A percentile compares a stretch with the other conserved stretches of the same genome.
phyloP scores from a whole-genome alignment of 1,284 basidiomycete species.

The Ceratobasidium sp. region DNA sequence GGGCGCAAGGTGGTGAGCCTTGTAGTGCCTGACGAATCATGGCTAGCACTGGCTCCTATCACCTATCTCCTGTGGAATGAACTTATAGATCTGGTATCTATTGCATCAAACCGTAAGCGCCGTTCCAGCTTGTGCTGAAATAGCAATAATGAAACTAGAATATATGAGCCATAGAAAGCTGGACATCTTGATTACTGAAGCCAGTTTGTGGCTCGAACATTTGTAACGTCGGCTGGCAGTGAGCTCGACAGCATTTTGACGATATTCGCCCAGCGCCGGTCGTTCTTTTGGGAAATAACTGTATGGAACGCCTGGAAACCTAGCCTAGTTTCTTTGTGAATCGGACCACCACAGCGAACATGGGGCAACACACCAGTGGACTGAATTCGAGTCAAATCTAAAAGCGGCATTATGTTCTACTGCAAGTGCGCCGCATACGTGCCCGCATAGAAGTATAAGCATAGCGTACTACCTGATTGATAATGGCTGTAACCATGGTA shows the following conservation, averaged over 20 bases:
- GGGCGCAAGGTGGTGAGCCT: too few relatives aligned
- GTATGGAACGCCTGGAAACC: constrained; percentile 77
- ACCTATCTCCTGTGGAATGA: too few relatives aligned
- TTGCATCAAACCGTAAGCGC: too few relatives aligned
- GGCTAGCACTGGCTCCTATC: too few relatives aligned
- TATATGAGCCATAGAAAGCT: constrained; percentile 16
- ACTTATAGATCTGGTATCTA: too few relatives aligned
- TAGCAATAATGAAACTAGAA: too few relatives aligned
- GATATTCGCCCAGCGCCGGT: constrained; percentile 49
- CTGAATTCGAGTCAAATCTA: constrained; percentile 59
- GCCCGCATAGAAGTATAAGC: constrained; percentile 61
- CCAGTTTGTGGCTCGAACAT: not conserved
- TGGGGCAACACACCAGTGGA: constrained; percentile 65
- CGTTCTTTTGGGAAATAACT: constrained; percentile 62
- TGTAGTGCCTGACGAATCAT: too few relatives aligned
- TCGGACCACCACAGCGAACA: not conserved
- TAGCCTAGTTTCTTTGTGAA: constrained; percentile 60
- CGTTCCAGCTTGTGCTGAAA: too few relatives aligned
- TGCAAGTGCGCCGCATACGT: constrained; percentile 58
- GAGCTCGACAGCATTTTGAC: not conserved
- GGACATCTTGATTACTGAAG: not conserved
- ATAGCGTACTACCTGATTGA: constrained; percentile 65
- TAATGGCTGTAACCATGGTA: constrained; percentile 54
- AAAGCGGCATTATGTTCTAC: constrained; percentile 52
- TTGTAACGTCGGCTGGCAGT: constrained; percentile 16